Conservation (phyloP, 306 rosid genomes). For the Prunus kanzakura region DNA sequence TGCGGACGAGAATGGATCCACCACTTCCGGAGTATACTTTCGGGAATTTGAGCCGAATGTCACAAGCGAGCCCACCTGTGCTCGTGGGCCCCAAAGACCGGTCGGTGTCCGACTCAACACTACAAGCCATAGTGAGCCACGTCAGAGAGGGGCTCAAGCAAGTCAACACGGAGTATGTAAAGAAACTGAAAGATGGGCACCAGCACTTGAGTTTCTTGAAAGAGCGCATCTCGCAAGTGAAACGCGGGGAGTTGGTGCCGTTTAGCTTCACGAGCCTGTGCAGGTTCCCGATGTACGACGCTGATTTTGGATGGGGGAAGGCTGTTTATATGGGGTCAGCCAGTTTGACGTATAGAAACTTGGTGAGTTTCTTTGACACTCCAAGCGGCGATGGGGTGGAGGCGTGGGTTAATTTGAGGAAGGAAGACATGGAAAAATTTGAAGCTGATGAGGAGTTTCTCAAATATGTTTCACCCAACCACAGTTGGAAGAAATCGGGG, state of each 20-base stretch:
- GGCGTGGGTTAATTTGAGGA: constrained; percentile 23
- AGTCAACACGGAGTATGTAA: constrained; percentile 10
- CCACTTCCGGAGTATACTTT: constrained; percentile 30
- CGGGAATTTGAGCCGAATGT: constrained; percentile 23
- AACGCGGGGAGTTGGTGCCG: constrained; percentile 18
- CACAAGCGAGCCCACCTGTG: background rate
- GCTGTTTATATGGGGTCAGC: constrained; percentile 25
- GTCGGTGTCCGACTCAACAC: background rate
- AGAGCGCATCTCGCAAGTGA: background rate
- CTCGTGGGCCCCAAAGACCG: background rate
- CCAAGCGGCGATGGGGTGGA: constrained; percentile 29
- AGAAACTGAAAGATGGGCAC: constrained; percentile 2
- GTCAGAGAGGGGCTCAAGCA: constrained; percentile 18
- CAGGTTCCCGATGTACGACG: constrained; percentile 27
- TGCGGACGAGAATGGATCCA: constrained; percentile 37
- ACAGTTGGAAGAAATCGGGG: background rate
- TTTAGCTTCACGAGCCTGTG: constrained; percentile 37
- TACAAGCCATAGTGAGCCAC: constrained; percentile 1
- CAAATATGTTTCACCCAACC: constrained; percentile 11
- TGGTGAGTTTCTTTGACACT: constrained; percentile 24
- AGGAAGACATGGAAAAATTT: constrained; percentile 34
- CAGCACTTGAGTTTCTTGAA: background rate
- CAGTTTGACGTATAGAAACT: constrained; percentile 7
- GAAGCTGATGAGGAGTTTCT: constrained; percentile 26
- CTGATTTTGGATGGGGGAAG: constrained; percentile 38